Evolutionary conservation across 805 yeast species (phyloP), one percentile per base, ranked within the genome.

Genomic region (Trichomonascus vanleenenianus): DNA sequence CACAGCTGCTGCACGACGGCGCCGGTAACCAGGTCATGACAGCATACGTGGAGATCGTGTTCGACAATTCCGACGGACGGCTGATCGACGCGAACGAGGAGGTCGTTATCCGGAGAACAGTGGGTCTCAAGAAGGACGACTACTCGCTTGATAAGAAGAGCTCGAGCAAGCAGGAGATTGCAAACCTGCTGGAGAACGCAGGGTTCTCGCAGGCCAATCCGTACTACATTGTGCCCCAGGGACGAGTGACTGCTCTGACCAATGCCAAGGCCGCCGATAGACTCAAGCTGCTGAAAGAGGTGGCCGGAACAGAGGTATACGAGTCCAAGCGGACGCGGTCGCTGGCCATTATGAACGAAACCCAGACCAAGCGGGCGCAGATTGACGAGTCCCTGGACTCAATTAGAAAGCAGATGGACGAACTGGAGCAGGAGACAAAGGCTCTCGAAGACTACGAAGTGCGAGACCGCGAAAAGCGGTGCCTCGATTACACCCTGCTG

Each of bases 191-290:
- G 32, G 97, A 91, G 61, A 81, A 85, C 57, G 95, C 96, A 0
- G 98, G 98, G 0, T 87, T 93, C 58, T 84, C 95, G 0, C 74
- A 84, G 50, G 79, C 87, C 4, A 89, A 88, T 52, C 96, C 97
- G 1, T 91, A 89, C 63, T 91, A 91, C 61, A 91, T 93, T 54
- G 97, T 93, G 3, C 97, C 98, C 0, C 98, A 93, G 64, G 98
- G 98, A 16, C 74, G 85, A 55, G 86, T 93, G 55, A 83, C 96
- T 1, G 74, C 85, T 0, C 70, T 93, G 48, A 91, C 97, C 0
- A 87, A 87, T 58, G 91, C 96, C 0, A 85, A 85, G 55, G 96
- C 88, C 59, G 59, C 76, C 2, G 96, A 89, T 58, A 75, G 97
- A 50, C 70, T 91, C 43, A 73, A 76, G 31, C 66, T 89, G 34